Base-by-base conservation (phyloP, 2,329 filamentous ascomycete species). In the Stemphylium lycopersici region DNA sequence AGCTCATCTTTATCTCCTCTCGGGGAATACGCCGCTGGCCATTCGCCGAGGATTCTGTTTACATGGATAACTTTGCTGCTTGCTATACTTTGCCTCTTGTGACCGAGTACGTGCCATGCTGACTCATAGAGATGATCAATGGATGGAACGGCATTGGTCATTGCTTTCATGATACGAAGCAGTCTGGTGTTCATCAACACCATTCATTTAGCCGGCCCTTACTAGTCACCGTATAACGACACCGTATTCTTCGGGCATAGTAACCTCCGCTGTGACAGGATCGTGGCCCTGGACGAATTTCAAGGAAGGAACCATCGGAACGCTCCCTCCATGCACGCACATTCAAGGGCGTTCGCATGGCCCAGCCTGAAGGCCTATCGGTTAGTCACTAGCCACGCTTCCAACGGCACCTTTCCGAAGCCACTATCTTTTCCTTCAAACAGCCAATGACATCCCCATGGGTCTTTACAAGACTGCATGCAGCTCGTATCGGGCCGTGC, bases 401-500 rank as follows among this genome's bases (percentile, higher is more conserved):
- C 16, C 24, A 34, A 48, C 44, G 46, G 13, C 22, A 20, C 31
- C 11, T 42, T 22, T 22, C 31, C 10, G 31, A 41, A 15, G 20
- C 22, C 36, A 20, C 31, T 10, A 20, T 32, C 13, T 12, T 15
- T 26, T 13, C 11, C 18, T 22, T 34, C 31, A 18, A 31, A 7
- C 12, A 15, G 43, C 50, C 39, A 40, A 40, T 24, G 11, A 20
- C 20, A n/a, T 12, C 33, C 31, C 16, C 18, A 31, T 22, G 20
- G 13, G 34, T 49, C 12, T 33, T 36, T 20, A 18, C 22, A 29
- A 31, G 18, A 41, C 46, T 7, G 46, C 37, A 42, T 49, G 36
- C 36, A 34, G 18, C 36, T 48, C 29, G 46, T 48, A 41, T 48
- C 20, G 11, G 37, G 29, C 37, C 37, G 16, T 40, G 37, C 37